Conservation (phyloP, 1,284 basidiomycete genomes). For the Stereum hirsutum region DNA sequence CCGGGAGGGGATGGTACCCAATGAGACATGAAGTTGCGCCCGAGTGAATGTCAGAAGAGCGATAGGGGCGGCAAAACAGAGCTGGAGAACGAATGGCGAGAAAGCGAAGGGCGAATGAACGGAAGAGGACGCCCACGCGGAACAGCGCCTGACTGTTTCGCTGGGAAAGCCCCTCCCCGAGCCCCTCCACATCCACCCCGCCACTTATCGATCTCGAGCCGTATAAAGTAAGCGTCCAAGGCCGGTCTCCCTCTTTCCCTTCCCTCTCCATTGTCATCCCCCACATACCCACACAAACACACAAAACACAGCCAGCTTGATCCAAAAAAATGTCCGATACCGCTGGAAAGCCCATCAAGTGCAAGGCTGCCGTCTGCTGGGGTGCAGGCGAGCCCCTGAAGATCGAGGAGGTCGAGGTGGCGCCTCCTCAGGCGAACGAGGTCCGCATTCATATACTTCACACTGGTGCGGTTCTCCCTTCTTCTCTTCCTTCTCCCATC, state of each 20-base stretch:
- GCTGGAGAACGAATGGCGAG: too few species aligned
- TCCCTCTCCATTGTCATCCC: background rate
- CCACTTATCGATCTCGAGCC: too few species aligned
- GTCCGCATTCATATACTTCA: conserved; percentile 90
- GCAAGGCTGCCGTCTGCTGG: conserved; percentile 97
- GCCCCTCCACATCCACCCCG: too few species aligned
- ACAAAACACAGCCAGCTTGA: background rate
- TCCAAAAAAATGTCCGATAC: conserved; percentile 52
- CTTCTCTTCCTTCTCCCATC: background rate
- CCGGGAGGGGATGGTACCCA: too few species aligned
- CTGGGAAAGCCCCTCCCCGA: too few species aligned
- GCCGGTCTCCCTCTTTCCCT: background rate
- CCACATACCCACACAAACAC: background rate
- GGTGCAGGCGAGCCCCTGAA: conserved; percentile 84
- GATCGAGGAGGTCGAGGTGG: conserved; percentile 90
- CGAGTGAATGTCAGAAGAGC: too few species aligned
- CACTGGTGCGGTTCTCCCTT: conserved; percentile 50
- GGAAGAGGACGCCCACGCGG: too few species aligned
- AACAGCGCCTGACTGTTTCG: too few species aligned
- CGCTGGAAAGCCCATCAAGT: conserved; percentile 73
- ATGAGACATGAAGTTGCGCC: too few species aligned
- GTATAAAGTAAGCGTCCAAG: too few species aligned
- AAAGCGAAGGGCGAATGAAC: too few species aligned
- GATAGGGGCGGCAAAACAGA: too few species aligned
- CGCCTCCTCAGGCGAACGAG: conserved; percentile 84